Conservation (phyloP, 2,329 filamentous ascomycete genomes). For the Stachybotrys chlorohalonatus region DNA sequence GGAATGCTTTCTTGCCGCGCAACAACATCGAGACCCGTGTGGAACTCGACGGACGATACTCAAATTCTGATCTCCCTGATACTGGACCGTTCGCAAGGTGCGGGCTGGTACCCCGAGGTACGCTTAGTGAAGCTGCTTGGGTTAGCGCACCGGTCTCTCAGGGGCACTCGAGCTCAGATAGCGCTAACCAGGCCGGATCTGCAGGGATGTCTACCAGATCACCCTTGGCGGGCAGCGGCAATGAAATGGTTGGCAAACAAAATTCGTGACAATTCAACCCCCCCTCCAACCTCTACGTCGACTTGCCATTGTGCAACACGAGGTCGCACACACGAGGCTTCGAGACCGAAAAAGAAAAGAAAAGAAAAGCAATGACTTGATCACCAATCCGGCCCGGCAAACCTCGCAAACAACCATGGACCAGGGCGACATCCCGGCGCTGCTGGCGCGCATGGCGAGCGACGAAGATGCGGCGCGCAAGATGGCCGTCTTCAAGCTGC, state of each 20-base stretch:
- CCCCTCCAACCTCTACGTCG: neutral
- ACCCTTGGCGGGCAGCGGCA: neutral
- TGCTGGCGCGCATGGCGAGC: conserved; percentile 54
- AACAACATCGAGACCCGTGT: too few relatives aligned
- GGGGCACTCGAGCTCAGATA: neutral
- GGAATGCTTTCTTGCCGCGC: too few relatives aligned
- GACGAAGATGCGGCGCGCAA: conserved; percentile 88
- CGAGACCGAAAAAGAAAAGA: too few relatives aligned
- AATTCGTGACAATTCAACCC: neutral
- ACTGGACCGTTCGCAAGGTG: too few relatives aligned
- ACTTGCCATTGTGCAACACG: neutral
- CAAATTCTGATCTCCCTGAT: too few relatives aligned
- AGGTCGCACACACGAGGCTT: neutral
- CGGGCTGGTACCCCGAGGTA: too few relatives aligned
- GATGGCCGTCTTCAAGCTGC: conserved; percentile 98
- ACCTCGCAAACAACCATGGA: conserved; percentile 33
- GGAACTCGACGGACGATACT: too few relatives aligned
- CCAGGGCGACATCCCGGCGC: conserved; percentile 57
- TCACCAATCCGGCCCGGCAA: conserved; percentile 1
- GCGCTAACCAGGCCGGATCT: neutral
- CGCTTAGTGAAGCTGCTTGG: neutral
- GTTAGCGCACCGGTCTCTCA: neutral
- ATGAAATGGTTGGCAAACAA: neutral
- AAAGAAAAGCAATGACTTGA: conserved; percentile 8
- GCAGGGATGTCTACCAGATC: neutral